Evolutionary conservation across 1,139 yeast genomes (phyloP).

Genomic region (Scheffersomyces illinoinensis): DNA sequence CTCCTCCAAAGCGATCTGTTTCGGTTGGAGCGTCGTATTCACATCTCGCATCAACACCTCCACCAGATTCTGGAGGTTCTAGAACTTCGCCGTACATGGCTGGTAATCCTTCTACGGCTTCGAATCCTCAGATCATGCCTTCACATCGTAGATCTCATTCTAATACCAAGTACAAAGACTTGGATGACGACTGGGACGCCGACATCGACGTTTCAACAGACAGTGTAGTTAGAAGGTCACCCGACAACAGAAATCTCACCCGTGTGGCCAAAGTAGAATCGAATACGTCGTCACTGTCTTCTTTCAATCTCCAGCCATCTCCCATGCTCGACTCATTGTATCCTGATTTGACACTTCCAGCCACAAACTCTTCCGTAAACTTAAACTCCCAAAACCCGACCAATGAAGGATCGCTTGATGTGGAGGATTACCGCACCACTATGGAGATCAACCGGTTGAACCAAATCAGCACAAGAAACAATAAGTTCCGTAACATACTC

Average conservation of each 20-base stretch:
- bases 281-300: slow-evolving; percentile 5
- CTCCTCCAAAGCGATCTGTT: slow-evolving; percentile 23
- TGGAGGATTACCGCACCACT: slow-evolving; percentile 33
- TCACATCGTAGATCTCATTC: slow-evolving; percentile 11
- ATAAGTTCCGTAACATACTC: slow-evolving; percentile 66
- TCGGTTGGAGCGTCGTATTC: slow-evolving; percentile 20
- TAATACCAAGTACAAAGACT: slow-evolving; percentile 49
- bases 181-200: slow-evolving; percentile 94
- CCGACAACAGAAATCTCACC: slow-evolving; percentile 6
- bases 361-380: slow-evolving; percentile 3
- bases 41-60: slow-evolving; percentile 17
- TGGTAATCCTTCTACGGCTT: background rate
- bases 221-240: slow-evolving; percentile 2
- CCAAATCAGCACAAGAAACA: slow-evolving; percentile 60
- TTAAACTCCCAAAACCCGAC: slow-evolving; percentile 3
- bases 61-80: slow-evolving; percentile 25
- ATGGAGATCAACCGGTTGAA: slow-evolving; percentile 57
- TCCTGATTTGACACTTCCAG: slow-evolving; percentile 37
- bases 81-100: background rate
- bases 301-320: slow-evolving; percentile 24
- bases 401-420: slow-evolving; percentile 25
- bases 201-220: slow-evolving; percentile 55
- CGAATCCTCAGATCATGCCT: background rate
- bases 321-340: slow-evolving; percentile 39
- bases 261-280: slow-evolving; percentile 7